Base-by-base conservation (phyloP, 371 early-diverging fungal genomes). In the Saksenaea oblongispora region DNA sequence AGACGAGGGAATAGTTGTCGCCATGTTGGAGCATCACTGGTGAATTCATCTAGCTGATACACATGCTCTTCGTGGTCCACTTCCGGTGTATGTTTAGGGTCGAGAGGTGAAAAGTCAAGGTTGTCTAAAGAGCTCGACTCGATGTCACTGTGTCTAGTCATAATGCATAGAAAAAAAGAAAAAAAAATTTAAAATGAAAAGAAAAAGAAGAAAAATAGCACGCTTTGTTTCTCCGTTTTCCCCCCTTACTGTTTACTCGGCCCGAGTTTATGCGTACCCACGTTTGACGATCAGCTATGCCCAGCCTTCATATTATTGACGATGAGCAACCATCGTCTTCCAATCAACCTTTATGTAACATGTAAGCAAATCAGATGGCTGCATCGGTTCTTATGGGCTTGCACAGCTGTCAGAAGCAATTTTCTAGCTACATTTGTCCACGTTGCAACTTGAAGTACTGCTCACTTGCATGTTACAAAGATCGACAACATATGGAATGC, bases 371-470 rank as follows among this genome's bases (percentile, higher is more conserved):
- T 8, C 10, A 9, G 22, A 1, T 10, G 10, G 22, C 22, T 22
- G 2, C 10, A 22, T 18, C 17, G 24, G 9, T n/a, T 5, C 17
- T 22, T 47, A 3, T n/a, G n/a, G 22, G 3, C 17, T 39, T 2
- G 41, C 17, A 10, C 22, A 88, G 88, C 4, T 88, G 89, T 73
- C 79, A 79, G 53, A 71, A 68, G 24, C 82, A 85, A 26, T 72
- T 78, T 31, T 78, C 78, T 56, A 84, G 83, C 34, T 91, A 91
- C 61, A 84, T 84, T 13, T 91, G 91, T 62, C 91, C 91, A 34
- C 78, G 88, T 44, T 91, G 91, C 58, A 87, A 91, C 66, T 72
- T 89, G 18, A 67, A 79, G 28, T 91, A 91, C 54, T 91, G 91
- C 63, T 87, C 88, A 4, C 54, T 91, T 10, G 54, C 73, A 2